Percentiles rank a stretch among this genome's conserved stretches.
Evolutionary conservation across 805 yeast genomes (phyloP).

Genomic region (Nakazawaea wickerhamii): DNA sequence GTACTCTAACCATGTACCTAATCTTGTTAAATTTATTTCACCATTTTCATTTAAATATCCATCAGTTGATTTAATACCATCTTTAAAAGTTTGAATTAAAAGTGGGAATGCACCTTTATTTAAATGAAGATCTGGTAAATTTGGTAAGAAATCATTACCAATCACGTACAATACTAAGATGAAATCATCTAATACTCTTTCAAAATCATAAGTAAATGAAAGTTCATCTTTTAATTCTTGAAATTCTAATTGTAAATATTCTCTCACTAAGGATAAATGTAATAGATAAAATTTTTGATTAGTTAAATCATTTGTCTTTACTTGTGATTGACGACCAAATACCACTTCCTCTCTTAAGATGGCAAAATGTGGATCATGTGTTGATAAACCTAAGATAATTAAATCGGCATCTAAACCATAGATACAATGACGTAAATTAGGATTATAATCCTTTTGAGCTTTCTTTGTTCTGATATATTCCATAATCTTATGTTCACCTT

Average conservation of each 20-base stretch:
- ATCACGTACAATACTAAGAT: conserved; percentile 88
- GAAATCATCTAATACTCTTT: conserved; percentile 86
- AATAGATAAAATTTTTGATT: conserved; percentile 78
- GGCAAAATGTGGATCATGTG: conserved; percentile 95
- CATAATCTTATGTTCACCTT: conserved; percentile 98
- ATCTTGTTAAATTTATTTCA: conserved; percentile 65
- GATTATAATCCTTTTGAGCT: conserved; percentile 66
- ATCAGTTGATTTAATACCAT: conserved; percentile 63
- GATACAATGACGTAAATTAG: conserved; percentile 86
- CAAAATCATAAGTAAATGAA: conserved; percentile 74
- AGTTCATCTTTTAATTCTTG: conserved; percentile 58
- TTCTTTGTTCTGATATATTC: conserved; percentile 77
- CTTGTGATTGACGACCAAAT: conserved; percentile 51
- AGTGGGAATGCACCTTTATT: conserved; percentile 97
- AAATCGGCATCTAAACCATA: conserved; percentile 96
- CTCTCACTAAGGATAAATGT: conserved; percentile 84
- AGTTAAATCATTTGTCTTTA: conserved; percentile 43
- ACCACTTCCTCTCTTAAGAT: conserved; percentile 91
- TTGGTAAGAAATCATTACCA: conserved; percentile 97
- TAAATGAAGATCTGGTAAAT: conserved; percentile 87
- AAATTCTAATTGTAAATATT: conserved; percentile 85
- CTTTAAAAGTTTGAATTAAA: conserved; percentile 81
- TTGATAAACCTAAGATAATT: conserved; percentile 85
- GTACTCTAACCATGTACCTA: conserved; percentile 70
- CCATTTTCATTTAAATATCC: conserved; percentile 87